These are phyloP conservation scores for Xerocomus brunneocitrinus DNA, from an alignment of 768 basidiomycete species.

Conservation along the genomic window DNA sequence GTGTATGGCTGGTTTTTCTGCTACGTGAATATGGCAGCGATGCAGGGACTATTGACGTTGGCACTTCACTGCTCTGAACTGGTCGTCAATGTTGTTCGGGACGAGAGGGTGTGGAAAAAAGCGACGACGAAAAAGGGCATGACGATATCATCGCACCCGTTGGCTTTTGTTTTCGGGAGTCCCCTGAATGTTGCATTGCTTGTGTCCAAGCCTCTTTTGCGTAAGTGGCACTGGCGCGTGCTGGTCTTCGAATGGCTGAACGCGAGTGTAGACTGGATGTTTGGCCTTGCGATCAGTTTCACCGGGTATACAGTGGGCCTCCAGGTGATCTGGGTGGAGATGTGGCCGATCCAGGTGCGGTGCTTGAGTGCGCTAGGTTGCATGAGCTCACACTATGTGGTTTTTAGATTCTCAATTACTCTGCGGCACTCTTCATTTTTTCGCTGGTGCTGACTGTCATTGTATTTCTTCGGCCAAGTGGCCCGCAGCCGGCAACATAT, in stretches of 20 bases:
- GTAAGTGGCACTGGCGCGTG: constrained; percentile 14
- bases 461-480: constrained; percentile 14
- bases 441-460: constrained; percentile 12
- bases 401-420: constrained; percentile 27
- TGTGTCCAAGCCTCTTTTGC: constrained; percentile 23
- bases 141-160: constrained; percentile 14
- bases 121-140: constrained; percentile 14
- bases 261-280: constrained; percentile 8
- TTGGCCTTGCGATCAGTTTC: constrained; percentile 6
- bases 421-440: constrained; percentile 15
- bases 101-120: constrained; percentile 25
- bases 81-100: constrained; percentile 26
- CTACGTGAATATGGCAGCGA: constrained; percentile 19
- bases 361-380: neutral
- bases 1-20: constrained; percentile 17
- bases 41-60: constrained; percentile 29
- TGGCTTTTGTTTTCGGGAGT: constrained; percentile 19
- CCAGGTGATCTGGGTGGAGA: constrained; percentile 17
- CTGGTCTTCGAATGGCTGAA: neutral
- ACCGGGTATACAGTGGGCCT: constrained; percentile 8
- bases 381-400: neutral
- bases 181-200: constrained; percentile 14
- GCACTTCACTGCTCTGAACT: constrained; percentile 27
- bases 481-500: constrained; percentile 29
- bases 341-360: constrained; percentile 25